These are phyloP conservation scores for Arthroderma sp. DNA, from an alignment of 2,329 filamentous ascomycete genomes.

Conservation along the genomic window DNA sequence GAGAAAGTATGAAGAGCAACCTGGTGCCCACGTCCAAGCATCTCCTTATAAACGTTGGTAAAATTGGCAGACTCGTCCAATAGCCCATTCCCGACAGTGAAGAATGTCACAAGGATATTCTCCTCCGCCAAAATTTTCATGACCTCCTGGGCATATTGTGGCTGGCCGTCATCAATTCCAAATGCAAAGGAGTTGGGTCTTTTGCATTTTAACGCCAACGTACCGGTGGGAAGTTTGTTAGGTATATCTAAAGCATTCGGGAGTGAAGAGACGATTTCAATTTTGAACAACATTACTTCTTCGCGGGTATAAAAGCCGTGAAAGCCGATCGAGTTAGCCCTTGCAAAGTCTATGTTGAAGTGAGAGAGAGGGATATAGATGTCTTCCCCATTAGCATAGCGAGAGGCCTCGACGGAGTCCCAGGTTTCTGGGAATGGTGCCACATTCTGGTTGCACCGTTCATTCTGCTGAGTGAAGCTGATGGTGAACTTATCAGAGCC, in stretches of 20 bases:
- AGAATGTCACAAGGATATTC: slow-evolving; percentile 56
- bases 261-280: slow-evolving; percentile 49
- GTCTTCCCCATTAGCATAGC: slow-evolving; percentile 44
- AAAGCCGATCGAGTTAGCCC: slow-evolving; percentile 48
- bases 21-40: slow-evolving; percentile 52
- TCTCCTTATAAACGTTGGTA: slow-evolving; percentile 51
- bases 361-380: slow-evolving; percentile 57
- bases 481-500: slow-evolving; percentile 53
- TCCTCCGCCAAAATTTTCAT: slow-evolving; percentile 51
- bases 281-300: slow-evolving; percentile 41
- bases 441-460: slow-evolving; percentile 42
- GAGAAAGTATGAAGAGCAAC: slow-evolving; percentile 57
- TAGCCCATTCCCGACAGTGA: slow-evolving; percentile 54
- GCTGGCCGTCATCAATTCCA: slow-evolving; percentile 58
- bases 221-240: slow-evolving; percentile 49
- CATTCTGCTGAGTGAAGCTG: slow-evolving; percentile 55
- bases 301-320: slow-evolving; percentile 51
- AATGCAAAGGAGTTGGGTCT: slow-evolving; percentile 60
- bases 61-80: slow-evolving; percentile 49
- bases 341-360: slow-evolving; percentile 49
- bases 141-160: slow-evolving; percentile 47
- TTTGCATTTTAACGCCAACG: slow-evolving; percentile 51
- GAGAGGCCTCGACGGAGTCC: slow-evolving; percentile 53
- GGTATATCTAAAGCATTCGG: slow-evolving; percentile 44
- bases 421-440: slow-evolving; percentile 55